Evolutionary conservation across 768 basidiomycete species (phyloP), one percentile per base, ranked within the genome.

Genomic region (Pulveroboletus sp.): DNA sequence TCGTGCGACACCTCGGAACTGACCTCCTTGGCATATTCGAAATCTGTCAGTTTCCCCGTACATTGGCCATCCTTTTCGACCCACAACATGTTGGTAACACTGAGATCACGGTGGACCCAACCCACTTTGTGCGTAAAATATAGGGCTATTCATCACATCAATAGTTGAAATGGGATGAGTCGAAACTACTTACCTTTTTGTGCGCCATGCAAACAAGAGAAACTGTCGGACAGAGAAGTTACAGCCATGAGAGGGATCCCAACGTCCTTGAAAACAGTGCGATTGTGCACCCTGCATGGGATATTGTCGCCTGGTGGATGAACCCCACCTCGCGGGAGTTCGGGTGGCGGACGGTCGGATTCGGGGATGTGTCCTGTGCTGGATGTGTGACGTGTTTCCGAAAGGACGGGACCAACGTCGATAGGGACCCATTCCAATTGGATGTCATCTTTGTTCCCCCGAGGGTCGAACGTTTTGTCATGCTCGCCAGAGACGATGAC

Each of bases 41-140:
- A 43, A 40, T 59, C 58, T 1, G 11, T 26, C 20, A 58, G 19
- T 19, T 59, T 59, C 29, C 57, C 47, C 3, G 39, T 13, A 6
- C 10, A 4, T 6, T 4, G 1, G 0, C 23, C 20, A 7, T 32
- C 34, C 12, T 30, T 7, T 14, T 22, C 24, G 3, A 51, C 29
- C 35, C 41, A 43, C 2, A 52, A 7, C 19, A 38, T 26, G 9
- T 54, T 54, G 2, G 24, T 4, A 16, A 47, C 39, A 19, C 53
- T 54, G 41, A 54, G 23, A 39, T 54, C 53, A 6, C 39, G 13
- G 8, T 46, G 44, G 5, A 54, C 49, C 49, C 52, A 49, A 2
- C 47, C 52, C 1, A 20, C 49, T 35, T n/a, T 35, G 35, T 54
- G 53, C 16, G 43, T 2, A 34, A 45, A 54, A 40, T 26, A 13